Evolutionary conservation across 768 basidiomycete species (phyloP), one percentile per base, ranked within the genome.

Genomic region (Xerocomus potaroensis): DNA sequence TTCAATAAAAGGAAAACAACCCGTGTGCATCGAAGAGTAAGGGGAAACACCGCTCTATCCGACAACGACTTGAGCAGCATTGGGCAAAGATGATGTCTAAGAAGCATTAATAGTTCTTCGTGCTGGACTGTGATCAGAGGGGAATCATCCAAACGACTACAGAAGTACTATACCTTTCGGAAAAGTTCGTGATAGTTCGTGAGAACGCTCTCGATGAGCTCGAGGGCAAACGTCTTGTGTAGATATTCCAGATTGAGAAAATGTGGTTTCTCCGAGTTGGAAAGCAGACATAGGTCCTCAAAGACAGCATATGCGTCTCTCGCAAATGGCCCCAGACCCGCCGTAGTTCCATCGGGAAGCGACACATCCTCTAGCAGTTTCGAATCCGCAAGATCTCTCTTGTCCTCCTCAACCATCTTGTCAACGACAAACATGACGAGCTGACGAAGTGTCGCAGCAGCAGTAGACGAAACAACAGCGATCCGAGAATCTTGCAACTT

Each of bases 381-480:
- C 10, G 49, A 33, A 30, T 60, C 53, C 12, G 46, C 26, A 7
- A 42, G 51, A 18, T 74, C 76, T 14, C 64, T 65, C 5, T 72
- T 69, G 62, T 92, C 88, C 60, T 93, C 90, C 15, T 79, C 75
- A 1, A 84, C 80, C 66, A 97, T 88, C 62, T 95, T 93, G 69
- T 99, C 96, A 35, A 97, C 89, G 15, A 97, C 84, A 55, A 97
- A 90, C 94, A 99, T 97, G 36, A 98, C 91, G 2, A 97, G 76
- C 62, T 98, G 95, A 3, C 94, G 84, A 4, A 97, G 77, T 0
- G 94, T 97, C 0, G 96, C 96, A 3, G 94, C 94, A 2, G 95
- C 95, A 4, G 96, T 98, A 0, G 91, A 94, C 3, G 93, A 95
- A 7, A 99, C 95, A 21, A 98, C 95, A 0, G 92, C 88, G 19